Evolutionary conservation across 148 eudicot genomes (phyloP).

Genomic region (Polygonum maritimum): DNA sequence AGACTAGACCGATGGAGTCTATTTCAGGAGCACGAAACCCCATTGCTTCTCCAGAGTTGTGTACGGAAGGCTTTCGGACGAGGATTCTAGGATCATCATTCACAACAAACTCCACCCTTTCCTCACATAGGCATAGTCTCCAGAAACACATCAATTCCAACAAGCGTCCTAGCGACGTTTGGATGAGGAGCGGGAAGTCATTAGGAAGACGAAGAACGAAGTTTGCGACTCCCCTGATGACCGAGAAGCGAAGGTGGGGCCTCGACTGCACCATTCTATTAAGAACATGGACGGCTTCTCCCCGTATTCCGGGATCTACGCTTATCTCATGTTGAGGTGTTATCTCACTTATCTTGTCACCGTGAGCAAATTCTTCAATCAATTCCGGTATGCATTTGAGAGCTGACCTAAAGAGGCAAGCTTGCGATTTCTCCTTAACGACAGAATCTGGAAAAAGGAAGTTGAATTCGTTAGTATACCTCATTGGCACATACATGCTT

Average conservation of each 20-base stretch:
- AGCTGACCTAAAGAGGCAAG: conserved; percentile 89
- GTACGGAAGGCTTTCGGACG: conserved; percentile 68
- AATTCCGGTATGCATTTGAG: conserved; percentile 96
- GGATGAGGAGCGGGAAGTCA: conserved; percentile 95
- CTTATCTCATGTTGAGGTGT: conserved; percentile 98
- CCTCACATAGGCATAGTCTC: conserved; percentile 80
- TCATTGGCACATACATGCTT: neutral
- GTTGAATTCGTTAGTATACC: neutral
- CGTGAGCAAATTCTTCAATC: conserved; percentile 95
- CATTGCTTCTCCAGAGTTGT: conserved; percentile 68
- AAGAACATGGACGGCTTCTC: conserved; percentile 92
- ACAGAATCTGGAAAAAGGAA: conserved; percentile 57
- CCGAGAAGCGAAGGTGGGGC: conserved; percentile 97
- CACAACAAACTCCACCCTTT: conserved; percentile 49
- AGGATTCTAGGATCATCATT: conserved; percentile 35
- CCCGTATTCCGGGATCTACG: conserved; percentile 98
- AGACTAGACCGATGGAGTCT: conserved; percentile 93
- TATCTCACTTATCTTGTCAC: conserved; percentile 91
- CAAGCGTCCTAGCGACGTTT: conserved; percentile 87
- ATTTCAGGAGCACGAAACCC: conserved; percentile 93
- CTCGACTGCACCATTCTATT: conserved; percentile 83
- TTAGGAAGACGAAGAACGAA: conserved; percentile 88
- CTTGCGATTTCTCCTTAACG: conserved; percentile 88
- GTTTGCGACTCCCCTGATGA: conserved; percentile 95
- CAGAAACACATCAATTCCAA: conserved; percentile 93